Base-by-base conservation (phyloP, 2,329 filamentous ascomycete genomes). In the Reticulascus tulasneorum region DNA sequence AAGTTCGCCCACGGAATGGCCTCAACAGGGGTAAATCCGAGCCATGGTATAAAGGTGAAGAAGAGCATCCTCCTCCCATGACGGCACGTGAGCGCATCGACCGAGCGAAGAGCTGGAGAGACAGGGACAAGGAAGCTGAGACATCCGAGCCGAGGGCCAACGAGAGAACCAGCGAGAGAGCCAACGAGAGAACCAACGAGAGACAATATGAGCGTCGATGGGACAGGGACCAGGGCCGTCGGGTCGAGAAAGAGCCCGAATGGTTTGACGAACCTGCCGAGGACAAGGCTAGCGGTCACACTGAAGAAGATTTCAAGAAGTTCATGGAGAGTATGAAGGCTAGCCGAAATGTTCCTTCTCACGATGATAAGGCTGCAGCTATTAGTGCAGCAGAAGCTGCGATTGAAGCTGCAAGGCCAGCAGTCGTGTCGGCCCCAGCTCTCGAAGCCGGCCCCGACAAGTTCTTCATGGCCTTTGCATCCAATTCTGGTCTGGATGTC, bases 251-350 rank as follows among this genome's bases (percentile, higher is more conserved):
- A 46, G 87, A 94, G 33, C 90, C 91, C 6, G 90, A 95, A 60
- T 95, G 90, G 91, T 73, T 95, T 60, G 88, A 94, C 54, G 75
- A 82, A 40, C 79, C 80, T 12, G 73, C 73, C 16, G 82, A 84
- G 40, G 83, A 86, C 33, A 79, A 83, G 50, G 67, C 75, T 23
- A 78, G 84, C 50, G 76, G 73, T 6, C 85, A 87, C 50, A 95
- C 89, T 1, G 83, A 87, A 52, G 89, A 94, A 54, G 90, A 96
- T 48, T 94, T 96, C 59, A 84, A 94, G 63, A 86, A 86, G 48
- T 96, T 91, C 80, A 95, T 95, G 73, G 87, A 94, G 50, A 76
- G 75, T 46, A 94, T 94, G 88, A 91, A 86, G 60, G 81, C 80
- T 24, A 74, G 77, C 44, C 77, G 71, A 50, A 63, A 56, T 40